Conservation (phyloP, 257 asterid species). For the Anisodus acutangulus region DNA sequence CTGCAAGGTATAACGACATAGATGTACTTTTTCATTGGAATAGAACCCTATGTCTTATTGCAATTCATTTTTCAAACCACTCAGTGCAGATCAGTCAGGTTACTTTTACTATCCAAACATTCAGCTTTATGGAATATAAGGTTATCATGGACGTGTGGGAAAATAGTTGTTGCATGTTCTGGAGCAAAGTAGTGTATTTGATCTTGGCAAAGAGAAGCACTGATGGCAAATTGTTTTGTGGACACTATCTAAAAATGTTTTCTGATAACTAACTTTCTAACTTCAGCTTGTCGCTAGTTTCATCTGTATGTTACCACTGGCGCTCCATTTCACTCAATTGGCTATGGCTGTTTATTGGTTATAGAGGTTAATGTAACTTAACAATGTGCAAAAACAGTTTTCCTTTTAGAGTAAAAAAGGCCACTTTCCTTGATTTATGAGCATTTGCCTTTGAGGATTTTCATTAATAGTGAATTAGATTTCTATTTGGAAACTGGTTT, state of each 20-base stretch:
- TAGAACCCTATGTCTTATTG: no score
- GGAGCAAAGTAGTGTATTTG: not conserved
- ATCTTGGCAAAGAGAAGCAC: not conserved
- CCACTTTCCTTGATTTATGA: not conserved
- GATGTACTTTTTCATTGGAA: not conserved
- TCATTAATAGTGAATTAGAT: not conserved
- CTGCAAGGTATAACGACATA: constrained; percentile 60
- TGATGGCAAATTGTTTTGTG: not conserved
- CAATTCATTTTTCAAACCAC: no score
- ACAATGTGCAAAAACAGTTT: not conserved
- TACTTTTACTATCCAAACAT: not conserved
- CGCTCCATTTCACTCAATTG: not conserved
- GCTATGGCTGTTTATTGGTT: not conserved
- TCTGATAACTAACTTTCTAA: not conserved
- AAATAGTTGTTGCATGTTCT: not conserved
- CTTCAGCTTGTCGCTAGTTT: not conserved
- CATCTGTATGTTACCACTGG: not conserved
- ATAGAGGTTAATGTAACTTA: not conserved
- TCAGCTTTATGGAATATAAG: not conserved
- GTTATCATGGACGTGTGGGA: not conserved
- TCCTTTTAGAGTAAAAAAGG: not conserved
- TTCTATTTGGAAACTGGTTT: not conserved
- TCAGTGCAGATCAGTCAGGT: not conserved
- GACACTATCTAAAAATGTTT: not conserved
- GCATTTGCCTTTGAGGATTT: not conserved